Evolutionary conservation across 805 yeast species (phyloP).

Genomic region (Lipomyces anomalus): DNA sequence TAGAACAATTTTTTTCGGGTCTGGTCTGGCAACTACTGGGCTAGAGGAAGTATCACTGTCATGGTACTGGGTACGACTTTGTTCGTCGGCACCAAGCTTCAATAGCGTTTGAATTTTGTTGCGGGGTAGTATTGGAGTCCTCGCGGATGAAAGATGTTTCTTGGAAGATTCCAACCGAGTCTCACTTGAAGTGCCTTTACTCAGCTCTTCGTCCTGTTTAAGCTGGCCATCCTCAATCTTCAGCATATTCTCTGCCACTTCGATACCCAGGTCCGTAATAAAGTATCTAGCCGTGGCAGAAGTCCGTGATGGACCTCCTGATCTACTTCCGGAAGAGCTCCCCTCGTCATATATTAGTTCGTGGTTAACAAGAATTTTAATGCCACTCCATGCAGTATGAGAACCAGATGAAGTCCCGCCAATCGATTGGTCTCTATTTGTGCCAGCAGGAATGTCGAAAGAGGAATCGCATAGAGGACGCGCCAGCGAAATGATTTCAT

Average conservation of each 20-base stretch:
- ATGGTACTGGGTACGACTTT: not conserved
- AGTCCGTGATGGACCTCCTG: slow-evolving; percentile 38
- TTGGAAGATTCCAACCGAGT: not conserved
- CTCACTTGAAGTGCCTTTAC: not conserved
- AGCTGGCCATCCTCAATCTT: slow-evolving; percentile 36
- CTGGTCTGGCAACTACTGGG: no score
- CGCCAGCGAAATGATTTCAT: slow-evolving; percentile 51
- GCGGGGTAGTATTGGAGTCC: not conserved
- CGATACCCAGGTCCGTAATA: slow-evolving; percentile 59
- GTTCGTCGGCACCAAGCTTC: not conserved
- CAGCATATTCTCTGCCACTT: slow-evolving; percentile 50
- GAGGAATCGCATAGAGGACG: slow-evolving; percentile 27
- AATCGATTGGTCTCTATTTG: slow-evolving; percentile 4
- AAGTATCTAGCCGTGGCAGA: slow-evolving; percentile 35
- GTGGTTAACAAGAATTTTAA: slow-evolving; percentile 49
- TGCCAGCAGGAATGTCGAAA: slow-evolving; percentile 13
- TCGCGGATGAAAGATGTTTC: not conserved
- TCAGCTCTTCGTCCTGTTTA: no score
- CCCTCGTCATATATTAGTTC: slow-evolving; percentile 13
- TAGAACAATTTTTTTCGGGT: not conserved
- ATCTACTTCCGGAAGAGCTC: not conserved
- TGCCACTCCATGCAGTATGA: slow-evolving; percentile 71
- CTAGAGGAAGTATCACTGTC: not conserved
- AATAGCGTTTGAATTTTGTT: not conserved
- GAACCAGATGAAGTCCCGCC: slow-evolving; percentile 36